Evolutionary conservation across 805 yeast species (phyloP).

Genomic region (Wickerhamiella siamensis): DNA sequence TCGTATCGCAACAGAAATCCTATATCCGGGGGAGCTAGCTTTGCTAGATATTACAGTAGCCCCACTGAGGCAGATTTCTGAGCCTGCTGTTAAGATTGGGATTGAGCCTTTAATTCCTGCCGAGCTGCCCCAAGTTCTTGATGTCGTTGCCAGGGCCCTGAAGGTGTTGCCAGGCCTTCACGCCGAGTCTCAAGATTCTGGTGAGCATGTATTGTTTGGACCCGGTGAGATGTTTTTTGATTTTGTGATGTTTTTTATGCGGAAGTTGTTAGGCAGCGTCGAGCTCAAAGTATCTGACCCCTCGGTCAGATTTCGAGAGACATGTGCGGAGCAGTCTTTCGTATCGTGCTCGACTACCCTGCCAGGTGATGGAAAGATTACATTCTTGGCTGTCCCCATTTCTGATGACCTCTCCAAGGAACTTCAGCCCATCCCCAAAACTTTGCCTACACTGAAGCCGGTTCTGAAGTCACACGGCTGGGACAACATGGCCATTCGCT

Average conservation of each 20-base stretch:
- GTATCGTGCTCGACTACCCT: constrained; percentile 53
- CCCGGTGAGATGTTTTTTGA: constrained; percentile 84
- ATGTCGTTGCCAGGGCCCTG: constrained; percentile 45
- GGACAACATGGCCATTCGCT: constrained; percentile 74
- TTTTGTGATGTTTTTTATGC: constrained; percentile 61
- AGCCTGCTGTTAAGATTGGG: constrained; percentile 62
- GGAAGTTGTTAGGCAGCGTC: constrained; percentile 46
- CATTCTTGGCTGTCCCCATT: constrained; percentile 21
- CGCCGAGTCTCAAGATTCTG: constrained; percentile 72
- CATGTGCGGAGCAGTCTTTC: constrained; percentile 49
- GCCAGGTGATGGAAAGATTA: constrained; percentile 40
- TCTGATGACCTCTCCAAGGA: background rate
- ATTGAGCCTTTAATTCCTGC: constrained; percentile 70
- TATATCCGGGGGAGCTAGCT: constrained; percentile 52
- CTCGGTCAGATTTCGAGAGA: constrained; percentile 63
- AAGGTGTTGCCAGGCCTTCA: constrained; percentile 47
- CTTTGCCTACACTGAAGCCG: background rate
- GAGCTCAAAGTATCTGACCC: constrained; percentile 79
- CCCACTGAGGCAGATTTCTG: constrained; percentile 32
- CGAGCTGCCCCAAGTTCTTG: constrained; percentile 44
- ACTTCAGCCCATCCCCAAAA: background rate
- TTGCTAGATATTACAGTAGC: constrained; percentile 42
- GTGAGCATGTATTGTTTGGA: constrained; percentile 68
- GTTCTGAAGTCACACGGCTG: constrained; percentile 40
- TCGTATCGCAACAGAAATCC: constrained; percentile 37